phyloP scores from a whole-genome alignment of 805 yeast species.

The Geotrichum ghanense region DNA sequence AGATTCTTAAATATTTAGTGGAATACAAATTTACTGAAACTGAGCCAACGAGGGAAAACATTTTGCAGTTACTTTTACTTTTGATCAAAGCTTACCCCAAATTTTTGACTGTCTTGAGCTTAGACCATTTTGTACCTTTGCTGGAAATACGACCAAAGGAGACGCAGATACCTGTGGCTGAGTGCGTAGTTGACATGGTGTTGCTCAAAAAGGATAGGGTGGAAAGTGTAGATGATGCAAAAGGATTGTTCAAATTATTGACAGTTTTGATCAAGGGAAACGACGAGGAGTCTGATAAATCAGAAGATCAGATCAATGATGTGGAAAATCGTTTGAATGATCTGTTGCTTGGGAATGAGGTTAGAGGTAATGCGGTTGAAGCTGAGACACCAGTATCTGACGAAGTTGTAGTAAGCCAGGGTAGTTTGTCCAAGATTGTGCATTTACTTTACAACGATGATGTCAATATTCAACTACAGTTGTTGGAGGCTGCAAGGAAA shows the following conservation, averaged over 20 bases:
- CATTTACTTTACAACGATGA: conserved; percentile 48
- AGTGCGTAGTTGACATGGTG: conserved; percentile 49
- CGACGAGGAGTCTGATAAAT: conserved; percentile 11
- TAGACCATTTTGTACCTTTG: conserved; percentile 42
- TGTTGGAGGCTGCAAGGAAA: conserved; percentile 35
- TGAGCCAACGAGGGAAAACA: conserved; percentile 15
- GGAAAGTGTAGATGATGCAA: conserved; percentile 35
- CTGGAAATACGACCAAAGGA: conserved; percentile 39
- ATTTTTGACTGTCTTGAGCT: conserved; percentile 23
- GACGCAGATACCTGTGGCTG: conserved; percentile 47
- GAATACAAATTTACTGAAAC: conserved; percentile 13
- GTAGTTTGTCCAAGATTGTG: conserved; percentile 48
- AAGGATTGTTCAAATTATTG: conserved; percentile 49
- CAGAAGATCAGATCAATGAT: conserved; percentile 10
- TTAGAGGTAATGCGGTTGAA: conserved; percentile 18
- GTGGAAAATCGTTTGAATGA: background rate
- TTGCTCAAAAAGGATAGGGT: conserved; percentile 20
- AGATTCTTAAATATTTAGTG: conserved; percentile 38
- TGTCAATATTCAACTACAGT: conserved; percentile 33
- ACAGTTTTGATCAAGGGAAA: conserved; percentile 38
- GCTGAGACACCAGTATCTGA: conserved; percentile 12
- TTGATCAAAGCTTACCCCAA: conserved; percentile 23
- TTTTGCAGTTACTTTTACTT: conserved; percentile 23
- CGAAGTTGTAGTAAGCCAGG: conserved; percentile 5
- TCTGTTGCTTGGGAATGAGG: conserved; percentile 5